Conservation (phyloP, 768 basidiomycete genomes). For the Leccinum barrowsii region DNA sequence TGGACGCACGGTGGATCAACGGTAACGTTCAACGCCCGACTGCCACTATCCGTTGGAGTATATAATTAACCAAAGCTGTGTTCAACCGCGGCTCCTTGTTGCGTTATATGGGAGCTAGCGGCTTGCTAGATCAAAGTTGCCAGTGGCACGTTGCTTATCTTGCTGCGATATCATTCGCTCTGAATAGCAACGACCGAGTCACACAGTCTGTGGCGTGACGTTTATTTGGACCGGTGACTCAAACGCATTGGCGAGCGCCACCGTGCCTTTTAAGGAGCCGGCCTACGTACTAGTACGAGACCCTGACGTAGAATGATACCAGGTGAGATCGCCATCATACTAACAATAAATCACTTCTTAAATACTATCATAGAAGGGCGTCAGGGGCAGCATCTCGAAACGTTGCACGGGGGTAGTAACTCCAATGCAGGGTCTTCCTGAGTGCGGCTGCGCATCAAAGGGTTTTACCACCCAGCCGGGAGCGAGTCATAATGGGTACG, state of each 20-base stretch:
- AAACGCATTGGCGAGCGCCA: background rate
- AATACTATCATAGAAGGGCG: background rate
- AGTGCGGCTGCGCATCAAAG: background rate
- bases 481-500: background rate
- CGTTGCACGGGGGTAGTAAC: background rate
- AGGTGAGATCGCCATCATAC: background rate
- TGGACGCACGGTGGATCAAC: background rate
- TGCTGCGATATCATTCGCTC: background rate
- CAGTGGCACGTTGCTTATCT: background rate
- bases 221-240: background rate
- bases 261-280: background rate
- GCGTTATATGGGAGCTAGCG: too few relatives aligned
- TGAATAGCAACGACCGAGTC: background rate
- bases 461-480: background rate
- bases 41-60: background rate
- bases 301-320: background rate
- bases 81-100: background rate
- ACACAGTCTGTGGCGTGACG: background rate
- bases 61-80: background rate
- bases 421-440: background rate
- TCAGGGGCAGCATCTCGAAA: background rate
- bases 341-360: background rate
- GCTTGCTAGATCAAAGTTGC: background rate
- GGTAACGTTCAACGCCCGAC: background rate
- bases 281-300: too few relatives aligned